phyloP scores from a whole-genome alignment of 1,139 yeast genomes.

The Yamadazyma blattariae region DNA sequence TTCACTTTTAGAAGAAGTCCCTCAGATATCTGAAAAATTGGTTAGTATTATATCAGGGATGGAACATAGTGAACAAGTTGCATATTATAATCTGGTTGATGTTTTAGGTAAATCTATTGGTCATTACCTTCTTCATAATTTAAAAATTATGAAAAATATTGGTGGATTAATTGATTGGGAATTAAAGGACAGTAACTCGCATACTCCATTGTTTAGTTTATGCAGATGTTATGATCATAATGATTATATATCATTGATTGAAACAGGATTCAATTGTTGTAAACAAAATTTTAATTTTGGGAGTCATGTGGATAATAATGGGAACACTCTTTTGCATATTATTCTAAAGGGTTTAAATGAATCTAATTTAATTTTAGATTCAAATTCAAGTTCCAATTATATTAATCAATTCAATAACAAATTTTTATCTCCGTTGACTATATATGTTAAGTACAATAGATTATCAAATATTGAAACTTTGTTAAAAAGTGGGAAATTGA shows the following conservation, averaged over 20 bases:
- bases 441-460: slow-evolving; percentile 69
- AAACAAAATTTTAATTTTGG: slow-evolving; percentile 37
- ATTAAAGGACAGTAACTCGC: slow-evolving; percentile 60
- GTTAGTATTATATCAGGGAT: slow-evolving; percentile 43
- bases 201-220: slow-evolving; percentile 77
- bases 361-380: slow-evolving; percentile 31
- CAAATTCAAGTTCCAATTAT: slow-evolving; percentile 39
- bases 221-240: slow-evolving; percentile 82
- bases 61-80: slow-evolving; percentile 43
- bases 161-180: slow-evolving; percentile 72
- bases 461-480: slow-evolving; percentile 53
- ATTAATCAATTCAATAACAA: slow-evolving; percentile 63
- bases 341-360: slow-evolving; percentile 46
- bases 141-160: slow-evolving; percentile 47
- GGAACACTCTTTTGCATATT: slow-evolving; percentile 76
- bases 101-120: slow-evolving; percentile 59
- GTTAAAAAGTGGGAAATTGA: slow-evolving; percentile 42
- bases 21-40: slow-evolving; percentile 45
- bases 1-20: slow-evolving; percentile 57
- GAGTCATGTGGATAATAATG: slow-evolving; percentile 69
- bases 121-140: slow-evolving; percentile 68
- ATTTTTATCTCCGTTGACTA: slow-evolving; percentile 66
- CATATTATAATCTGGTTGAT: slow-evolving; percentile 54
- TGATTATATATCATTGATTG: slow-evolving; percentile 52
- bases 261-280: slow-evolving; percentile 45